Evolutionary conservation across 106 monocot species (phyloP), one percentile per base, ranked within the genome.

Genomic region (Triglochin maritima): DNA sequence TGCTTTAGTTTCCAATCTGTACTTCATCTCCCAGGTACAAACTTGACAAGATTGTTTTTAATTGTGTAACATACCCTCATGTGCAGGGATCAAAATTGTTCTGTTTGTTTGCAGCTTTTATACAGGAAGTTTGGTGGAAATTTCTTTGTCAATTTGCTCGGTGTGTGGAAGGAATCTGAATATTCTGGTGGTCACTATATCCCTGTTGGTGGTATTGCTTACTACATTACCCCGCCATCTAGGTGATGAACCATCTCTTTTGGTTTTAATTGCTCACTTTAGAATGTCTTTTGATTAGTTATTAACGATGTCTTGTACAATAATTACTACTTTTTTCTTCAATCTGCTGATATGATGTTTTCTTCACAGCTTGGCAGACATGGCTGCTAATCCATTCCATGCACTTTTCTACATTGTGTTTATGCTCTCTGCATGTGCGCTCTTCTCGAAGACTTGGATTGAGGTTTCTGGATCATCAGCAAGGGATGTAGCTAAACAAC

Each of bases 401-500:
- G 86, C 86, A 57, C 80, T 86, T 69, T 86, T 86, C 72, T 86
- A 86, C 50, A 76, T 86, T 56, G 74, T 78, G 15, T 86, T 86
- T 69, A 86, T 86, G 86, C 80, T 86, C 4, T 67, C 77, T 0
- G 86, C 86, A 17, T 86, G 86, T 69, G 86, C 82, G 4, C 86
- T 86, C 62, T 86, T 86, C 78, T 86, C 86, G 8, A 86, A 86
- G 44, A 86, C 82, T 60, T 86, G 86, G 86, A 86, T 86, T 46
- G 82, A 86, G 75, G 86, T 86, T 9, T 80, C 82, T 44, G 86
- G 86, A 67, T 86, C 82, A 56, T 86, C 86, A 44, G 86, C 86
- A 49, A 77, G 80, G 69, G 86, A 86, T 69, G 86, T 86, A 17
- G 82, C 82, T 13, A 86, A 86, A 71, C 86, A 86, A 49, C 78